Evolutionary conservation across 163 green algal species (phyloP).

Genomic region (Smithsoniella earleae): DNA sequence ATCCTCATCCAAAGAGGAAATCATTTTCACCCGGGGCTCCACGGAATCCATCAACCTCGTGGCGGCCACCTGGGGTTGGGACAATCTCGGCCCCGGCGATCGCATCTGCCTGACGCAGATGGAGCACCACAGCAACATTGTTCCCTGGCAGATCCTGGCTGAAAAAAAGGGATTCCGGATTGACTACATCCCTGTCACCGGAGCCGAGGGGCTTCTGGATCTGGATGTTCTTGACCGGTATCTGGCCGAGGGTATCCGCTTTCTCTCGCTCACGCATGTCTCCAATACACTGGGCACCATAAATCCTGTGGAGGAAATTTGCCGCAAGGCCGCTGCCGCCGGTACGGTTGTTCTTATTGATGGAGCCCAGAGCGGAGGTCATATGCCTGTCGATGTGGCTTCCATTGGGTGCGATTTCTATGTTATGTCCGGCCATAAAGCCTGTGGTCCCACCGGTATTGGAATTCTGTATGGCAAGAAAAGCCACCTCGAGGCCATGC

Average conservation of each 20-base stretch:
- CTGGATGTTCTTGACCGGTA: constrained; percentile 35
- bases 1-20: constrained; percentile 44
- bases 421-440: constrained; percentile 49
- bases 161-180: constrained; percentile 53
- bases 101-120: constrained; percentile 45
- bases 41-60: constrained; percentile 81
- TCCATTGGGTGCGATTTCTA: constrained; percentile 42
- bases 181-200: constrained; percentile 46
- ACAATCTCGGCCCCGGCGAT: constrained; percentile 59
- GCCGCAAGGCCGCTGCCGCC: constrained; percentile 30
- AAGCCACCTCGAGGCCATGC: constrained; percentile 36
- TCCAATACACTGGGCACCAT: constrained; percentile 65
- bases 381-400: constrained; percentile 53
- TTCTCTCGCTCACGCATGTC: constrained; percentile 66
- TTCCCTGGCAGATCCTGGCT: constrained; percentile 77
- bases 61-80: constrained; percentile 61
- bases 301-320: constrained; percentile 35
- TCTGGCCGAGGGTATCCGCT: constrained; percentile 48
- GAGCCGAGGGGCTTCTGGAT: constrained; percentile 38
- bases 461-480: constrained; percentile 47
- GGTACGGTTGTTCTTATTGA: constrained; percentile 46
- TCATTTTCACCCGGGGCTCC: constrained; percentile 75
- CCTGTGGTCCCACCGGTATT: constrained; percentile 52
- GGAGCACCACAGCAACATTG: constrained; percentile 81
- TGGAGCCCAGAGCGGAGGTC: constrained; percentile 48